Conservation (phyloP, 1,139 yeast species). For the Saccharomyces uvarum region DNA sequence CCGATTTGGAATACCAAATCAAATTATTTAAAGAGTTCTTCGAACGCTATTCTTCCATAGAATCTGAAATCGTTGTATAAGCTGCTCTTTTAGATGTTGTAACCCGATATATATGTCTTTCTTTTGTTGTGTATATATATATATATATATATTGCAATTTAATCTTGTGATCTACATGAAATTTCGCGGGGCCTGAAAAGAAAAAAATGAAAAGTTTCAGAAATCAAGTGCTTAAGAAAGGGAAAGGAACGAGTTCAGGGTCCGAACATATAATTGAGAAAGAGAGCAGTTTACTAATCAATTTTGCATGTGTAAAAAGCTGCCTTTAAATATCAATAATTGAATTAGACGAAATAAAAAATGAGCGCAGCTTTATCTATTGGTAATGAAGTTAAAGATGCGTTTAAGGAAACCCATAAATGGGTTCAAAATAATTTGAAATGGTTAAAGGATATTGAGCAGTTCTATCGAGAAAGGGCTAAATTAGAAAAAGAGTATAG, state of each 20-base stretch:
- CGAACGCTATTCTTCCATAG: slow-evolving; percentile 33
- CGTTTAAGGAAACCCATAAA: slow-evolving; percentile 63
- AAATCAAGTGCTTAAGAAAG: not conserved
- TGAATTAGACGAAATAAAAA: not conserved
- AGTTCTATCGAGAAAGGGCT: slow-evolving; percentile 78
- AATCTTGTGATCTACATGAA: not conserved
- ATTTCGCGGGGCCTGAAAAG: not conserved
- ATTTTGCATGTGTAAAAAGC: not conserved
- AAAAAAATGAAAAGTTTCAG: not conserved
- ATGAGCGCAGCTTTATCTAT: slow-evolving; percentile 34
- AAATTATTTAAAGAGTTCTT: slow-evolving; percentile 58
- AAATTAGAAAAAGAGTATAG: slow-evolving; percentile 78
- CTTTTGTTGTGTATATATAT: not conserved
- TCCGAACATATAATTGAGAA: not conserved
- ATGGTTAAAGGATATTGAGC: slow-evolving; percentile 73
- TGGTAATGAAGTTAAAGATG: slow-evolving; percentile 72
- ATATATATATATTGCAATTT: not conserved
- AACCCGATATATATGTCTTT: not conserved
- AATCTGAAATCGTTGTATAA: slow-evolving; percentile 17
- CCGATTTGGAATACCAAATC: slow-evolving; percentile 59
- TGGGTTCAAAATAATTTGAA: slow-evolving; percentile 72
- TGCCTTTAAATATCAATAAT: not conserved
- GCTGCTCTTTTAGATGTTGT: not conserved
- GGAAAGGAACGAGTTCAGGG: not conserved
- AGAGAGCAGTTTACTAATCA: not conserved